Conservation (phyloP, 2,329 filamentous ascomycete species). For the Sclerotinia subarctica region DNA sequence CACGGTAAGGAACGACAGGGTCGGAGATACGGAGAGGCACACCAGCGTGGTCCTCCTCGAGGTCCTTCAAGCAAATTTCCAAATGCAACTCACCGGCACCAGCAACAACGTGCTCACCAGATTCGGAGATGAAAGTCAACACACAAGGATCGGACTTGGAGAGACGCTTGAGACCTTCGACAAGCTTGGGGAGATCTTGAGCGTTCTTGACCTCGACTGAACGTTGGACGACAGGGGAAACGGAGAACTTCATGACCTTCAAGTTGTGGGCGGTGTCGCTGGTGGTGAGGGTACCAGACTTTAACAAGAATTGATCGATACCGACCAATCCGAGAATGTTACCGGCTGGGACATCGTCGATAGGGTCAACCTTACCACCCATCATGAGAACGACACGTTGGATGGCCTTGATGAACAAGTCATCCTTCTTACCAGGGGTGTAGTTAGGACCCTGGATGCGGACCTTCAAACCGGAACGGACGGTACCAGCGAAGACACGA, state of each 20-base stretch:
- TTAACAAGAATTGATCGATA: constrained; percentile 99
- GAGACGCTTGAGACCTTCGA: constrained; percentile 99
- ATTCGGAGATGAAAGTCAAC: constrained; percentile 81
- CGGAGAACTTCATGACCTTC: constrained; percentile 99
- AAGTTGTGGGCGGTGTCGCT: constrained; percentile 98
- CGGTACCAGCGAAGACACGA: constrained; percentile 99
- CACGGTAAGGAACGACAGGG: constrained; percentile 97
- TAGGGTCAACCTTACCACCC: constrained; percentile 98
- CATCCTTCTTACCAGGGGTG: constrained; percentile 95
- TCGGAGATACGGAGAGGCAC: constrained; percentile 97
- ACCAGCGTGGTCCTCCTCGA: constrained; percentile 98
- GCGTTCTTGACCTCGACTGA: constrained; percentile 99
- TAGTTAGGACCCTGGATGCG: constrained; percentile 99
- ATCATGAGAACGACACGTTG: constrained; percentile 99
- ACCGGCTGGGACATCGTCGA: constrained; percentile 97
- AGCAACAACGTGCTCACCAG: constrained; percentile 97
- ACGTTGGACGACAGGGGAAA: constrained; percentile 96
- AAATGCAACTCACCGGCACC: constrained; percentile 99
- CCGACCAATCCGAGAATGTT: constrained; percentile 99
- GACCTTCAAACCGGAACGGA: constrained; percentile 97
- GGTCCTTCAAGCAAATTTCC: constrained; percentile 99
- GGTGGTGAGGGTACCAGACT: constrained; percentile 99
- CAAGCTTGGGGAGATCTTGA: constrained; percentile 98
- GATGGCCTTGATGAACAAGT: constrained; percentile 98
- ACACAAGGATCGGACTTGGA: constrained; percentile 99